phyloP scores from a whole-genome alignment of 495 filamentous ascomycete species.

The Penicillium steckii region DNA sequence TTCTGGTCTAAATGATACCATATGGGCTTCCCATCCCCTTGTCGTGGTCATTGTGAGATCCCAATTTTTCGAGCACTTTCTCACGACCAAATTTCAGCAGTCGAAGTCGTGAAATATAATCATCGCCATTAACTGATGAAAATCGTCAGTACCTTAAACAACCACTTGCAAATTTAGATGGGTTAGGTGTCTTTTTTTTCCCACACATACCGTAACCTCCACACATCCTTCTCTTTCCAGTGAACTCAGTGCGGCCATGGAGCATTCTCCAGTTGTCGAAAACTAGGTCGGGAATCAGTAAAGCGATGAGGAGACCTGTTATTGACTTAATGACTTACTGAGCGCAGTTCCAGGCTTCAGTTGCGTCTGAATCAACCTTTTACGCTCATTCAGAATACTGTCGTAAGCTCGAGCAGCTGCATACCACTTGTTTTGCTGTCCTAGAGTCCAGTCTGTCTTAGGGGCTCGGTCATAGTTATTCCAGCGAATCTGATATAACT shows the following conservation, averaged over 20 bases:
- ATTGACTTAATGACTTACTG: constrained; percentile 49
- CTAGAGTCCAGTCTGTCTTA: constrained; percentile 37
- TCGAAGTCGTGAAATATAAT: constrained; percentile 76
- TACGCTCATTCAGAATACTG: constrained; percentile 51
- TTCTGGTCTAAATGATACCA: constrained; percentile 6
- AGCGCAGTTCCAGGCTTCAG: constrained; percentile 75
- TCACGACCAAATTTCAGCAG: constrained; percentile 64
- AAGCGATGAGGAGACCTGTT: background rate
- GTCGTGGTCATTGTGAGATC: constrained; percentile 5
- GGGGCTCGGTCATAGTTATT: constrained; percentile 84
- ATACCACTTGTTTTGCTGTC: constrained; percentile 64
- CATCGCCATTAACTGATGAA: constrained; percentile 73
- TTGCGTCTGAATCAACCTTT: constrained; percentile 70
- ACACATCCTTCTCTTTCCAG: constrained; percentile 80
- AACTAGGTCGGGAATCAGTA: constrained; percentile 43
- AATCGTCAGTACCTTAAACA: too few species aligned
- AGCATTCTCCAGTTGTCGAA: constrained; percentile 96
- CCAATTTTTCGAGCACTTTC: constrained; percentile 47
- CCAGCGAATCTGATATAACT: constrained; percentile 75
- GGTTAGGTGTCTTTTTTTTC: background rate
- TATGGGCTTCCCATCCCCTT: constrained; percentile 1
- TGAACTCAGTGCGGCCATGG: constrained; percentile 79
- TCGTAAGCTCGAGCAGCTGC: constrained; percentile 67
- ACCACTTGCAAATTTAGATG: too few species aligned
- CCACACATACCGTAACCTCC: constrained; percentile 80